Evolutionary conservation across 106 monocot genomes (phyloP), one percentile per base, ranked within the genome.

Genomic region (Amphibolis antarctica): DNA sequence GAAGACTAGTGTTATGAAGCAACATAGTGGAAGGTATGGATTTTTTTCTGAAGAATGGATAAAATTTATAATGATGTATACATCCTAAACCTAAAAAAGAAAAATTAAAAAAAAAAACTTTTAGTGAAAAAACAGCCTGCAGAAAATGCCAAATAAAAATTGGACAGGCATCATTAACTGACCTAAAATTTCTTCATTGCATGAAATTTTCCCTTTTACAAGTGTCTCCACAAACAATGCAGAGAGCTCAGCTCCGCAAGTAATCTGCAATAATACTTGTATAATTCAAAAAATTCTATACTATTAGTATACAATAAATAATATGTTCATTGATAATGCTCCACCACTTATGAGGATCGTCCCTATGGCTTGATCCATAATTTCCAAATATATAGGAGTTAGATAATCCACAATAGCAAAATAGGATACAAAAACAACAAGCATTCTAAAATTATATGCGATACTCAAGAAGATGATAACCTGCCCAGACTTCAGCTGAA

Each of bases 241-340:
- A 50, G 86, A 86, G 44, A 94, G 82, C 66, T 94, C 94, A 63
- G 83, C 77, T 13, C 94, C 94, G 82, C 85, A 94, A 48, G 86
- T 94, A 50, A 94, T 78, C 94, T 94, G 68, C 62, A 68, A 51
- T 21, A 42, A 42, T 55, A 18, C 19, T 9, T 4, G 9, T 18
- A 23, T 25, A 23, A 55, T 11, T 55, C 11, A 23, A 23, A 55
- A n/a, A n/a, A n/a, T n/a, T n/a, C n/a, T n/a, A n/a, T n/a, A n/a
- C n/a, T n/a, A n/a, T n/a, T n/a, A n/a, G n/a, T n/a, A n/a, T n/a
- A n/a, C n/a, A n/a, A n/a, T n/a, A n/a, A n/a, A n/a, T n/a, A n/a
- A n/a, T n/a, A n/a, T n/a, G n/a, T n/a, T n/a, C n/a, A n/a, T n/a
- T n/a, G n/a, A n/a, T n/a, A n/a, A 17, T 17, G 49, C n/a, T 19